Evolutionary conservation across 805 yeast species (phyloP).

Genomic region (Cyberlindnera bimundalis): DNA sequence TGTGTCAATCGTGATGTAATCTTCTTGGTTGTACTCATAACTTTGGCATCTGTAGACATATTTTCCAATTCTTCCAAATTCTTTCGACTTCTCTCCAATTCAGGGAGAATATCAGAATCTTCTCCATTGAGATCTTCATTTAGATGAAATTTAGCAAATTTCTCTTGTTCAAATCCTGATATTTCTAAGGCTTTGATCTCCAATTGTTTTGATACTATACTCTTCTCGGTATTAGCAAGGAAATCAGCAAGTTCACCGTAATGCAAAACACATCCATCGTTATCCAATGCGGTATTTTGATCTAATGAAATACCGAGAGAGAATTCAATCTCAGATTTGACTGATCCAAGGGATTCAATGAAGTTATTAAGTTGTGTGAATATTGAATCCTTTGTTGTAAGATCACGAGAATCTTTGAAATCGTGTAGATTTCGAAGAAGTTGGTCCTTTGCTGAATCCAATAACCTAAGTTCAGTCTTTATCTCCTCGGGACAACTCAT

Average conservation of each 20-base stretch:
- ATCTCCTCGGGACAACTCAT: neutral
- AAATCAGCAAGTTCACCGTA: slow-evolving; percentile 17
- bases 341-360: slow-evolving; percentile 13
- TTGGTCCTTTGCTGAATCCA: slow-evolving; percentile 6
- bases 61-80: slow-evolving; percentile 2
- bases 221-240: slow-evolving; percentile 13
- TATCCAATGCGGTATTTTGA: neutral
- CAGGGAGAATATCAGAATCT: neutral
- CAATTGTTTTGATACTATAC: slow-evolving; percentile 19
- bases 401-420: slow-evolving; percentile 14
- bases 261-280: too few relatives aligned
- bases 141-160: slow-evolving; percentile 7
- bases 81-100: neutral
- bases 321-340: slow-evolving; percentile 19
- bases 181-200: slow-evolving; percentile 10
- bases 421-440: slow-evolving; percentile 12
- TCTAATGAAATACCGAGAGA: slow-evolving; percentile 16
- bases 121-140: neutral
- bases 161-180: slow-evolving; percentile 5
- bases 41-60: slow-evolving; percentile 21
- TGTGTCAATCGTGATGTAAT: slow-evolving; percentile 25
- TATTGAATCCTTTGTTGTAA: slow-evolving; percentile 15
- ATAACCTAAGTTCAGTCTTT: slow-evolving; percentile 6
- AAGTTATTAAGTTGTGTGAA: slow-evolving; percentile 16
- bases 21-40: slow-evolving; percentile 25